Evolutionary conservation across 2,329 filamentous ascomycete species (phyloP), one percentile per base, ranked within the genome.

Genomic region (Pestalotiopsis fici): DNA sequence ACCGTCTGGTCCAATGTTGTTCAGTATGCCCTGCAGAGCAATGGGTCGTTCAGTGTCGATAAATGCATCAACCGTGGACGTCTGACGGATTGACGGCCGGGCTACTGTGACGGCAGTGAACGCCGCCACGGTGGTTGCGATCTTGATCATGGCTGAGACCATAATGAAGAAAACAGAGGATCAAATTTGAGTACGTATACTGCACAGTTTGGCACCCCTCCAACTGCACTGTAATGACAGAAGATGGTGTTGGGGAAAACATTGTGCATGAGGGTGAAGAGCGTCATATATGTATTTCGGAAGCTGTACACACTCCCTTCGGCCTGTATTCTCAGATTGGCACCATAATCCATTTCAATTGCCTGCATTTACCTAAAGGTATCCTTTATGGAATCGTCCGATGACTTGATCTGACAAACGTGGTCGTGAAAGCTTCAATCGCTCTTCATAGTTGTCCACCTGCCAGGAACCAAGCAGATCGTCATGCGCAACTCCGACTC

Each of bases 1-100:
- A 27, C 87, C 86, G 73, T 80, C 74, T 0, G 85, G 75, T 4
- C 87, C 87, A 67, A 88, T 86, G 71, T 89, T 90, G 73, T 84
- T 82, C 50, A 89, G 75, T 18, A 85, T 79, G 27, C 85, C 83
- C 70, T 86, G 79, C 23, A 87, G 78, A 9, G 87, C 83, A 67
- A 86, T 77, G 0, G 77, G 72, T 23, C 79, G 81, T 71, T 89
- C 83, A 1, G 76, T 74, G 6, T 79, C 72, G 63, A 88, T 77
- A 70, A 81, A 85, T 50, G 56, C 50, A 39, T 73, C 71, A 18
- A 65, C 50, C 9, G 57, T 7, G 12, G 13, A 27, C 23, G 55
- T 28, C 57, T 59, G 57, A n/a, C 57, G 57, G 13, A 35, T 37
- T 35, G n/a, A 21, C 7, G 57, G 57, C 9, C 57, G 57, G 6